These are phyloP conservation scores for Buxus sempervirens DNA, from an alignment of 164 flowering plant species.

Conservation along the genomic window DNA sequence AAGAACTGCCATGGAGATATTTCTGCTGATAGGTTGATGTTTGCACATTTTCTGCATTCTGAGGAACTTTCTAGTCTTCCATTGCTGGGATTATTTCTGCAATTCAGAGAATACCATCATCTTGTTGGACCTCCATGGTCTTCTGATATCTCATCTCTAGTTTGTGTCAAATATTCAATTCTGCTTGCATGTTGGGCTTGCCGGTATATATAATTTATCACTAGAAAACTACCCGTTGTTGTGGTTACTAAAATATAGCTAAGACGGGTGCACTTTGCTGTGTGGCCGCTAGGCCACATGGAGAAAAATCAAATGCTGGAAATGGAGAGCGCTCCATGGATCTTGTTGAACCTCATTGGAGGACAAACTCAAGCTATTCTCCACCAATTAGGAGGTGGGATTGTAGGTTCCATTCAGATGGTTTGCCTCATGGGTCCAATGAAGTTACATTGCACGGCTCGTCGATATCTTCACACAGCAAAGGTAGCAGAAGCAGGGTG, in stretches of 20 bases:
- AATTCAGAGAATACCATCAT: background rate
- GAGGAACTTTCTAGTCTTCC: background rate
- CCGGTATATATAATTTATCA: conserved; percentile 10
- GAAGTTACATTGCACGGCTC: conserved; percentile 26
- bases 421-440: conserved; percentile 20
- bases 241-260: conserved; percentile 31
- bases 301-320: conserved; percentile 24
- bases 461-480: conserved; percentile 32
- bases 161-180: background rate
- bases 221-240: conserved; percentile 11
- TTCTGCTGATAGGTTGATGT: too few species aligned
- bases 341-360: conserved; percentile 37
- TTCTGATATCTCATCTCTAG: background rate
- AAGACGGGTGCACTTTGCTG: conserved; percentile 55
- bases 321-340: conserved; percentile 24
- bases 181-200: background rate
- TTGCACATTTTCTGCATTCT: too few species aligned
- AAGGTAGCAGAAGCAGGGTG: conserved; percentile 33
- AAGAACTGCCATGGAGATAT: background rate
- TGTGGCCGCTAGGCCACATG: conserved; percentile 55
- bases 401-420: conserved; percentile 36
- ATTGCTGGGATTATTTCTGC: background rate
- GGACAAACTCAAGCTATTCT: conserved; percentile 43
- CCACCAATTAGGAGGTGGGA: conserved; percentile 44
- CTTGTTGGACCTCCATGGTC: too few species aligned